phyloP scores from a whole-genome alignment of 495 filamentous ascomycete genomes.

The Talaromyces proteolyticus region DNA sequence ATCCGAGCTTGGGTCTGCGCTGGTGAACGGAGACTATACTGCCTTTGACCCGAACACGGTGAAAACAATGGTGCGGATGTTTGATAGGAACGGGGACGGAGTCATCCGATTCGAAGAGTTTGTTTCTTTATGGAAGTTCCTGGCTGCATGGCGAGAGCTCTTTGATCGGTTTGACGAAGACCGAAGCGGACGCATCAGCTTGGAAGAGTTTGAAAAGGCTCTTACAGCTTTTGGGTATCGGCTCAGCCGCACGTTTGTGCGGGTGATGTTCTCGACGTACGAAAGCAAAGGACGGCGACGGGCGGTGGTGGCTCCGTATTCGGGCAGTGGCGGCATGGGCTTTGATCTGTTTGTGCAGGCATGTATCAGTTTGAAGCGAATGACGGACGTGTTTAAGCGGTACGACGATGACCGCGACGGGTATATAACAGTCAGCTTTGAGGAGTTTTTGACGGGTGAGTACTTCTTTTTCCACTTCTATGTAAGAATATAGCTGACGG shows the following conservation, averaged over 20 bases:
- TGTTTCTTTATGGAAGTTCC: conserved; percentile 87
- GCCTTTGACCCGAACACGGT: conserved; percentile 95
- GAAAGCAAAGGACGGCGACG: conserved; percentile 40
- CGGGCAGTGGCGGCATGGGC: conserved; percentile 55
- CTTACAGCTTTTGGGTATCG: conserved; percentile 93
- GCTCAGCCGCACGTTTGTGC: conserved; percentile 74
- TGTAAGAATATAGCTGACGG: background rate
- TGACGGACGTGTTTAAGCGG: conserved; percentile 99
- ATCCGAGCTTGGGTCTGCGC: conserved; percentile 78
- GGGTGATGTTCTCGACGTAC: conserved; percentile 69
- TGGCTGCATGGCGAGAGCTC: conserved; percentile 85
- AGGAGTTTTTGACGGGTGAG: conserved; percentile 69
- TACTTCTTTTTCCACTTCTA: background rate
- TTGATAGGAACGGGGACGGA: conserved; percentile 80
- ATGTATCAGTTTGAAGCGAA: conserved; percentile 91
- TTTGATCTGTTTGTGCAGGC: conserved; percentile 98
- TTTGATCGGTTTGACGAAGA: conserved; percentile 97
- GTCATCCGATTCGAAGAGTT: conserved; percentile 95
- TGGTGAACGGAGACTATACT: conserved; percentile 95
- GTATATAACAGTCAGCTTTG: conserved; percentile 77
- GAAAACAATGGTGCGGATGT: conserved; percentile 98
- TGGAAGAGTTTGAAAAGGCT: conserved; percentile 84
- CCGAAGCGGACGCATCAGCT: conserved; percentile 75
- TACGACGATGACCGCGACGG: conserved; percentile 97
- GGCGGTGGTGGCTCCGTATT: conserved; percentile 12